Base-by-base conservation (phyloP, 2,329 filamentous ascomycete genomes). In the Davidsoniella neocaledoniae region DNA sequence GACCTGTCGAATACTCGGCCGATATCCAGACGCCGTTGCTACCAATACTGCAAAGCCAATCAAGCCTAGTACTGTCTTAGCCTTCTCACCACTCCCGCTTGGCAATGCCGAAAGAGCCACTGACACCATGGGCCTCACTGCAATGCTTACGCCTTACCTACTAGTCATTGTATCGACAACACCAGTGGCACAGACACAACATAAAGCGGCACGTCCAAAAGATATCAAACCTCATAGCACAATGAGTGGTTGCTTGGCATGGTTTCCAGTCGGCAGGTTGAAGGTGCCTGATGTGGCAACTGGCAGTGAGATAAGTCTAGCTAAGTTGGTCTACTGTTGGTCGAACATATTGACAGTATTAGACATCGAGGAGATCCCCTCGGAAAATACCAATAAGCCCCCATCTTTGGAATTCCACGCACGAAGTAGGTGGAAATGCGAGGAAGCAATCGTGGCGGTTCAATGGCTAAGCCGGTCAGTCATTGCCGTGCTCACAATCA, bases 391-490 rank as follows among this genome's bases (percentile, higher is more conserved):
- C 54, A 83, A 90, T 56, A 87, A 86, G 58, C 85, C 84, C 3
- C 76, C 86, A 1, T 79, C 73, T 43, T 74, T 96, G 19, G 77
- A 75, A 42, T 98, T 98, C 64, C 79, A 75, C 59, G 76, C 86
- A 2, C 79, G 88, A 51, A 94, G 82, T 63, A 74, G 88, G 54
- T 98, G 90, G 86, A 86, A 83, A 63, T 86, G 87, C 41, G 86
- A 95, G 54, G 91, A 98, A 66, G 81, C 91, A 4, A 94, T 98
- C 55, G 91, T 94, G 52, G 87, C 88, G 1, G 84, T 96, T 3
- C 91, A 98, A 61, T 98, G 91, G 93, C 71, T 98, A 19, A 94
- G 86, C 58, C 80, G 87, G 54, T 96, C 91, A 2, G 90, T 98
- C 0, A 68, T 98, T 48, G 85, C 84, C 1, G 81, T 96, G 26